phyloP scores from a whole-genome alignment of 2,329 filamentous ascomycete genomes.

The Talaromyces sp. region DNA sequence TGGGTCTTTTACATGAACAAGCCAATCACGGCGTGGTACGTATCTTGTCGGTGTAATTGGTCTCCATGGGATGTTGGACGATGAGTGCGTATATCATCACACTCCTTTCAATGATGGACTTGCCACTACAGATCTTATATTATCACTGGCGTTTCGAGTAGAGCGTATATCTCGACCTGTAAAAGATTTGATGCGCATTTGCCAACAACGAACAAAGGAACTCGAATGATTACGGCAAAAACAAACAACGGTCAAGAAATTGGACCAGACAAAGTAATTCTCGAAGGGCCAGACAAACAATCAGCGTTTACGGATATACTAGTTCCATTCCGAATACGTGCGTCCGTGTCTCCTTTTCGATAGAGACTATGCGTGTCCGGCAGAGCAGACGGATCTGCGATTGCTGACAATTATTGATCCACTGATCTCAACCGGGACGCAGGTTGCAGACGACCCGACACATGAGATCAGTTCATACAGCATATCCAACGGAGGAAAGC shows the following conservation, averaged over 20 bases:
- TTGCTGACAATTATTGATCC: constrained; percentile 1
- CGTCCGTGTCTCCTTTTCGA: not conserved
- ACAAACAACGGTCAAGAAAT: not conserved
- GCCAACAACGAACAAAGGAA: too few species aligned
- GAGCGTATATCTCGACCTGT: not conserved
- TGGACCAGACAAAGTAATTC: not conserved
- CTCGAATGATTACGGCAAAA: not conserved
- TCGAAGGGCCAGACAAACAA: not conserved
- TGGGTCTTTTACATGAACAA: not conserved
- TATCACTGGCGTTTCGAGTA: not conserved
- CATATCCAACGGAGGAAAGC: not conserved
- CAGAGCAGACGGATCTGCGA: not conserved
- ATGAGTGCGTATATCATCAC: too few species aligned
- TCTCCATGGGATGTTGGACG: too few species aligned
- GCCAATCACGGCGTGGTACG: not conserved
- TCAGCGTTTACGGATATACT: not conserved
- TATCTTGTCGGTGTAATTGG: not conserved
- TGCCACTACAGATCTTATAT: not conserved
- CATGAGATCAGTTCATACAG: not conserved
- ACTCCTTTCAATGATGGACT: not conserved
- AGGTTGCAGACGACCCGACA: not conserved
- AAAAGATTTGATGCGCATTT: too few species aligned
- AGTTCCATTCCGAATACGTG: too few species aligned
- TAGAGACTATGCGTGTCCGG: not conserved
- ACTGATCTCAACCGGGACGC: not conserved